Base-by-base conservation (phyloP, 1,284 basidiomycete species). In the Cutaneotrichosporon cutaneum region DNA sequence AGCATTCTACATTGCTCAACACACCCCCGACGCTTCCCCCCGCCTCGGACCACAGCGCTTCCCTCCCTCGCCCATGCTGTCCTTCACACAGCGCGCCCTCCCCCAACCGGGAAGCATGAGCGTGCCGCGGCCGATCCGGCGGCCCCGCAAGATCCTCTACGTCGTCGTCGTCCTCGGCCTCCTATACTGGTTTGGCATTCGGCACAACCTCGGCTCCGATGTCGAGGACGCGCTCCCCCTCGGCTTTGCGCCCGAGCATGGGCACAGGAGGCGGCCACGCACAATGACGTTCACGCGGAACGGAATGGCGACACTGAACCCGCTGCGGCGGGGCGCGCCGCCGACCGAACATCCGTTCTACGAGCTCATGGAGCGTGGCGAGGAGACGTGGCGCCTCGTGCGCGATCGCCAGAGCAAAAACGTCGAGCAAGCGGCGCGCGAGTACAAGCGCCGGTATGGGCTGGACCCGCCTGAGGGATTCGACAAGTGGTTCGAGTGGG, bases 401-500 rank as follows among this genome's bases (percentile, higher is more conserved):
- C 57, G 62, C 11, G 51, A 54, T 10, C 55, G 63, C 13, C 85
- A 87, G 58, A 86, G 85, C 61, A 82, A 72, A 53, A 85, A 83
- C 0, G 73, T 88, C 5, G 74, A 78, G 21, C 79, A 83, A 53
- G 87, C 86, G 4, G 83, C 83, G 1, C 72, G 71, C 22, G 85
- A 86, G 68, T 88, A 89, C 76, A 78, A 80, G 62, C 74, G 80
- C n/a, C 75, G 85, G 13, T 86, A 86, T 62, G 68, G 74, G 13
- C 74, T 81, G 32, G 54, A 70, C 16, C 80, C 81, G 9, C 82
- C 82, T 0, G 67, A 68, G n/a, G 82, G 81, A 0, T 82, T 81
- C 66, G 81, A 81, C 60, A 60, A 61, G 10, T 80, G 78, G 78
- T 82, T 74, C 61, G 70, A 80, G 54, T 96, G 92, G 77, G 88